phyloP scores from a whole-genome alignment of 2,329 filamentous ascomycete species.

The Aspergillus glaucus region DNA sequence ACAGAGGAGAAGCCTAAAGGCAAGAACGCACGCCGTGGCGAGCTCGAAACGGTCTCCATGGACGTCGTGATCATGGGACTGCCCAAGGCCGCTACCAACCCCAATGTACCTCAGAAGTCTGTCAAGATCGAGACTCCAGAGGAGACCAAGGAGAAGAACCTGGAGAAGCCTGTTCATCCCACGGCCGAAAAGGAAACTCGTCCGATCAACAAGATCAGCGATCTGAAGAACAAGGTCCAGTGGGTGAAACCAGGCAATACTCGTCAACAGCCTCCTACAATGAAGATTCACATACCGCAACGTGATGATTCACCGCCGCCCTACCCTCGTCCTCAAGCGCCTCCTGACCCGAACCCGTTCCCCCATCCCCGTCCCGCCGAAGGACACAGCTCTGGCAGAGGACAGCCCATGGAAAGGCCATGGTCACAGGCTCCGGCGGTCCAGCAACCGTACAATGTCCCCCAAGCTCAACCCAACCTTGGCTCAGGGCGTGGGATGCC shows the following conservation, averaged over 20 bases:
- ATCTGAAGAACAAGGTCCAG: slow-evolving; percentile 1
- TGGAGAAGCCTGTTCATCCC: slow-evolving; percentile 1
- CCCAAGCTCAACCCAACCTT: neutral
- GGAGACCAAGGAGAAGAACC: slow-evolving; percentile 5
- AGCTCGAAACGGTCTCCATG: slow-evolving; percentile 28
- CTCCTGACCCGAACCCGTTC: neutral
- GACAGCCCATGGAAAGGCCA: neutral
- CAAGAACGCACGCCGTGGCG: slow-evolving; percentile 19
- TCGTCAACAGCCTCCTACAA: neutral
- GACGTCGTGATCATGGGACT: slow-evolving; percentile 29
- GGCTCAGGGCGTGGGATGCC: no score
- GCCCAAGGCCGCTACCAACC: slow-evolving; percentile 13
- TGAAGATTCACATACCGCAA: slow-evolving; percentile 6
- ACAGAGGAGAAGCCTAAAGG: slow-evolving; percentile 22
- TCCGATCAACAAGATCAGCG: slow-evolving; percentile 1
- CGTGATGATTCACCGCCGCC: neutral
- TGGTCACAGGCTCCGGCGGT: neutral
- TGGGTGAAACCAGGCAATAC: neutral
- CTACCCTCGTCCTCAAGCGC: slow-evolving; percentile 1
- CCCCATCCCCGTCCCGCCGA: neutral
- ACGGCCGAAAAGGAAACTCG: slow-evolving; percentile 3
- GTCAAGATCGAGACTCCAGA: slow-evolving; percentile 11
- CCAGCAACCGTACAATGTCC: neutral
- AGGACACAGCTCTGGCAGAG: neutral
- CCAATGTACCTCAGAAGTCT: slow-evolving; percentile 9